These are phyloP conservation scores for Colletotrichum agaves DNA, from an alignment of 2,329 filamentous ascomycete genomes.

Conservation along the genomic window DNA sequence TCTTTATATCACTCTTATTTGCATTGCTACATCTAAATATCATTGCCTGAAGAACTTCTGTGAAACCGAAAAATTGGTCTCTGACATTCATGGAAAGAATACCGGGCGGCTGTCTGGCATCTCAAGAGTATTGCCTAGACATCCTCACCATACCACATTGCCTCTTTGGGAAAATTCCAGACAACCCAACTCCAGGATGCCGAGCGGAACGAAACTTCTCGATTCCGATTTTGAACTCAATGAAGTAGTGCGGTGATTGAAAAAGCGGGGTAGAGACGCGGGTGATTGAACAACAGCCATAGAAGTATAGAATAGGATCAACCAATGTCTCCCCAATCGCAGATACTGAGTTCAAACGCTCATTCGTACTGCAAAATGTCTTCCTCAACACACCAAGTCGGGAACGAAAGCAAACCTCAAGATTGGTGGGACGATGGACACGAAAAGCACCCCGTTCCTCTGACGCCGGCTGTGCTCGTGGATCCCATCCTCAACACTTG, in stretches of 20 bases:
- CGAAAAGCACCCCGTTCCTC: neutral
- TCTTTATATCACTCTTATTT: too few species aligned
- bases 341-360: neutral
- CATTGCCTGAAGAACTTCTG: too few species aligned
- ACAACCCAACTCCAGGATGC: neutral
- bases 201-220: neutral
- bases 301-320: neutral
- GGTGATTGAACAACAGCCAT: accelerated
- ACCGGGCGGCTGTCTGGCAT: too few species aligned
- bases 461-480: neutral
- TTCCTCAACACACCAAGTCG: neutral
- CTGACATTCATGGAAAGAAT: too few species aligned
- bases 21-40: too few species aligned
- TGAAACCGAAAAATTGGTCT: too few species aligned
- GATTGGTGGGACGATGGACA: neutral
- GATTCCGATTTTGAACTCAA: neutral
- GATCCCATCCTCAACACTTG: conserved; percentile 1
- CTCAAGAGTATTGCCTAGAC: too few species aligned
- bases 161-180: neutral
- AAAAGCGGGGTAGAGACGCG: neutral
- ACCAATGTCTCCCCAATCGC: accelerated
- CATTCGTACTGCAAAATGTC: neutral
- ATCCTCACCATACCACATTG: neutral
- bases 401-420: neutral
- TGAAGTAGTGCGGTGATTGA: neutral